These are phyloP conservation scores for Cytospora mali DNA, from an alignment of 2,329 filamentous ascomycete genomes.

Conservation along the genomic window DNA sequence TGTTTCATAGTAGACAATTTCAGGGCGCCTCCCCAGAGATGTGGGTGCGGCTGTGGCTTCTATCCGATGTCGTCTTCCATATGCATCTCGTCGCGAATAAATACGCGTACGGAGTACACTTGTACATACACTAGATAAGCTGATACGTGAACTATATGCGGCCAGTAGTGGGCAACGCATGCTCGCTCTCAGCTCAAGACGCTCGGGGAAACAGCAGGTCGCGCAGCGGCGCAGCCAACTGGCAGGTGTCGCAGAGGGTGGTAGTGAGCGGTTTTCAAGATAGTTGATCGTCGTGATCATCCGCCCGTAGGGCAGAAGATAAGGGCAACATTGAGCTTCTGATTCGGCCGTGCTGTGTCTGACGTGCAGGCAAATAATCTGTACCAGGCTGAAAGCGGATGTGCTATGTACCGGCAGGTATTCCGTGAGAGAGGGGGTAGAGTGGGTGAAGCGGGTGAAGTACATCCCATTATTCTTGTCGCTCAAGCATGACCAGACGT, in stretches of 20 bases:
- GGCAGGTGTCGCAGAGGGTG: neutral
- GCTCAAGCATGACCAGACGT: neutral
- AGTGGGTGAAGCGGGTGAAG: no score
- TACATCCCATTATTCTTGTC: slow-evolving; percentile 13
- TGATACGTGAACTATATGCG: neutral
- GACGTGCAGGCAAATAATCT: slow-evolving; percentile 21
- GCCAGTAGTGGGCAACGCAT: neutral
- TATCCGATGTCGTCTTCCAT: neutral
- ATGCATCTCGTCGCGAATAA: neutral
- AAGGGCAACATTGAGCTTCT: slow-evolving; percentile 5
- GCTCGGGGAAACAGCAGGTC: neutral
- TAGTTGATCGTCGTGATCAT: slow-evolving; percentile 10
- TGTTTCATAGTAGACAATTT: neutral
- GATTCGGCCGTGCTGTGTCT: slow-evolving; percentile 9
- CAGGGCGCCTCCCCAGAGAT: neutral
- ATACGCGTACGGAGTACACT: neutral
- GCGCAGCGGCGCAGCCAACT: slow-evolving; percentile 2
- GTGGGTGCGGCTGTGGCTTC: neutral
- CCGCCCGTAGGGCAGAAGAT: slow-evolving; percentile 22
- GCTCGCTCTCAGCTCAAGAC: neutral
- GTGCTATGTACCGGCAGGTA: slow-evolving; percentile 12
- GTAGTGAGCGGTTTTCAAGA: slow-evolving; percentile 8
- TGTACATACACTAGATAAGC: neutral
- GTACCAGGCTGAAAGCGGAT: slow-evolving; percentile 26
- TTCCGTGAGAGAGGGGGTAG: slow-evolving; percentile 20